A percentile compares a stretch with the other conserved stretches of the same genome.
phyloP scores from a whole-genome alignment of 768 basidiomycete species.

The Trametes sanguinea region DNA sequence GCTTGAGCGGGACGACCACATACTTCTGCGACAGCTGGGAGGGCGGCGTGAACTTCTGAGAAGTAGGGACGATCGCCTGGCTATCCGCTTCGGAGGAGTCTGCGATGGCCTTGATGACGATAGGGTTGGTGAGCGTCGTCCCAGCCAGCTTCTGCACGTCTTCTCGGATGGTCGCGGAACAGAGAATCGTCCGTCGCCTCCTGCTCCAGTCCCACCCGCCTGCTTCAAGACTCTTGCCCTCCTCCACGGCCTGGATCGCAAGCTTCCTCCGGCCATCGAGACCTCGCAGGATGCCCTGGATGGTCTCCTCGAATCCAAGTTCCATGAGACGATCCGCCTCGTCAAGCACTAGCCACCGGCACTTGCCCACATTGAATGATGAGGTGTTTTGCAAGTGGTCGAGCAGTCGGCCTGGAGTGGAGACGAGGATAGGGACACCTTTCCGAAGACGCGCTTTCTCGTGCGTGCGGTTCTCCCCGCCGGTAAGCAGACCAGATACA shows the following conservation, averaged over 20 bases:
- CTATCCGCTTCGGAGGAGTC: slow-evolving; percentile 36
- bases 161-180: slow-evolving; percentile 95
- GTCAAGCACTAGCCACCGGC: slow-evolving; percentile 94
- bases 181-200: slow-evolving; percentile 82
- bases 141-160: slow-evolving; percentile 95
- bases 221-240: slow-evolving; percentile 69
- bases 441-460: slow-evolving; percentile 96
- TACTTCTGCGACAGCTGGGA: slow-evolving; percentile 93
- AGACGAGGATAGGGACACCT: slow-evolving; percentile 92
- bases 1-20: slow-evolving; percentile 85
- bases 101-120: slow-evolving; percentile 79
- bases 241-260: slow-evolving; percentile 64
- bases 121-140: slow-evolving; percentile 71
- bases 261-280: slow-evolving; percentile 82
- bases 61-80: slow-evolving; percentile 25
- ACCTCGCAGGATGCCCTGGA: slow-evolving; percentile 84
- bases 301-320: slow-evolving; percentile 95
- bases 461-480: slow-evolving; percentile 91
- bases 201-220: slow-evolving; percentile 86
- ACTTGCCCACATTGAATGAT: slow-evolving; percentile 90
- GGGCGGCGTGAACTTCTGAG: slow-evolving; percentile 85
- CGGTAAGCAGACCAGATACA: slow-evolving; percentile 89
- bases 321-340: slow-evolving; percentile 99
- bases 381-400: slow-evolving; percentile 97
- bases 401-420: slow-evolving; percentile 91